phyloP scores from a whole-genome alignment of 345 rosid species.

The Gossypium longicalyx region DNA sequence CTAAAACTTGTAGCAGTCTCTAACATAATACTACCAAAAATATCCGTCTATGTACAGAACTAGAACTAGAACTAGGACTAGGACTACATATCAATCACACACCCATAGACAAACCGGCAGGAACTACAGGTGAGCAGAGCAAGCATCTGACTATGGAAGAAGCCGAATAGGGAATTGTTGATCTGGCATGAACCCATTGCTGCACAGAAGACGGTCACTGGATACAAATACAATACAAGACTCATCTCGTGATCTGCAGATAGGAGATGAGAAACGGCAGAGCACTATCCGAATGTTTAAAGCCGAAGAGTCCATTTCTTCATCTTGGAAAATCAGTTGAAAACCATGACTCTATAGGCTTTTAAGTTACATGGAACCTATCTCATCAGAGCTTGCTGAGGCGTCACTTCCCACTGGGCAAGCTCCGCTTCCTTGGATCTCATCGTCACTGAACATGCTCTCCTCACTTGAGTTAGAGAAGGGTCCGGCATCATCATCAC shows the following conservation, averaged over 20 bases:
- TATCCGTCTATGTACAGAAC: not conserved
- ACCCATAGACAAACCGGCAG: not conserved
- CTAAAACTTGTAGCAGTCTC: not conserved
- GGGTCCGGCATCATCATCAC: constrained; percentile 48
- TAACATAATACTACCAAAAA: not conserved
- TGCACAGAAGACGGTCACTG: not conserved
- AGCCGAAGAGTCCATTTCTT: not conserved
- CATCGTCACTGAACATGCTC: constrained; percentile 75
- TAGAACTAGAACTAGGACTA: not conserved
- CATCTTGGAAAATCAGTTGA: not conserved
- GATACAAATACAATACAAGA: not conserved
- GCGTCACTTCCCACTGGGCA: constrained; percentile 38
- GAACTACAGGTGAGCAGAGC: not conserved
- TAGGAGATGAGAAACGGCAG: not conserved
- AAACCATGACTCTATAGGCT: not conserved
- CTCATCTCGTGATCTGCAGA: not conserved
- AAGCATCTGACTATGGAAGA: not conserved
- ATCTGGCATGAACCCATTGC: not conserved
- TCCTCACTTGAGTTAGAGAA: constrained; percentile 68
- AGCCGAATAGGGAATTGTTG: not conserved
- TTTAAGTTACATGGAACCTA: constrained; percentile 25
- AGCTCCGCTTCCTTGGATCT: constrained; percentile 35
- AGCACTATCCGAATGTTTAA: not conserved
- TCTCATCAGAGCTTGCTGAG: constrained; percentile 65
- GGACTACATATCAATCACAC: not conserved